These are phyloP conservation scores for Jatropha podagrica DNA, from an alignment of 441 rosid genomes.

Conservation along the genomic window DNA sequence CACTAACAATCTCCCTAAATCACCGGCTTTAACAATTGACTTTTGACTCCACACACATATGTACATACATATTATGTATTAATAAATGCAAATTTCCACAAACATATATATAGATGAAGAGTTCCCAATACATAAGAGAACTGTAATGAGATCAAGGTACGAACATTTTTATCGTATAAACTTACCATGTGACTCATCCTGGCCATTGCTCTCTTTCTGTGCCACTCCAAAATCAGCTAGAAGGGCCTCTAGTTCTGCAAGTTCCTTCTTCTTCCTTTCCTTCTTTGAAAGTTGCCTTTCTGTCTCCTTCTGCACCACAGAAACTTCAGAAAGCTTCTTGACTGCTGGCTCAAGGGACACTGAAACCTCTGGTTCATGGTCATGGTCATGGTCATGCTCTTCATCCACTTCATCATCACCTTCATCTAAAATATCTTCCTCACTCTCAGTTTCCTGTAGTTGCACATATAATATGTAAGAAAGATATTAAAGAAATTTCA, in stretches of 20 bases:
- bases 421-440: slow-evolving; percentile 72
- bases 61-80: too few relatives aligned
- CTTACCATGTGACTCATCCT: slow-evolving; percentile 51
- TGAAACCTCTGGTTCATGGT: slow-evolving; percentile 47
- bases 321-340: slow-evolving; percentile 43
- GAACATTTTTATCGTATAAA: not conserved
- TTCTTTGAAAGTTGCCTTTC: slow-evolving; percentile 82
- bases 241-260: slow-evolving; percentile 77
- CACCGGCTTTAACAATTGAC: not conserved
- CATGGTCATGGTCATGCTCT: slow-evolving; percentile 33
- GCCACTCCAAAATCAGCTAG: slow-evolving; percentile 61
- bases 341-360: slow-evolving; percentile 44
- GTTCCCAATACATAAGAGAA: too few relatives aligned
- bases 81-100: too few relatives aligned
- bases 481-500: not conserved
- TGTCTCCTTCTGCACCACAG: slow-evolving; percentile 53
- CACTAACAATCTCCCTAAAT: not conserved
- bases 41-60: too few relatives aligned
- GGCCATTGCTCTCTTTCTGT: slow-evolving; percentile 45
- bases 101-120: too few relatives aligned
- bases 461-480: not conserved
- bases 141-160: not conserved
- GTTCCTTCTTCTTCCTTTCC: slow-evolving; percentile 74
- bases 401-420: slow-evolving; percentile 78
- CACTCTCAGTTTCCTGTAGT: slow-evolving; percentile 77